These are phyloP conservation scores for Tremellales sp. DNA, from an alignment of 1,284 basidiomycete species.

Conservation along the genomic window DNA sequence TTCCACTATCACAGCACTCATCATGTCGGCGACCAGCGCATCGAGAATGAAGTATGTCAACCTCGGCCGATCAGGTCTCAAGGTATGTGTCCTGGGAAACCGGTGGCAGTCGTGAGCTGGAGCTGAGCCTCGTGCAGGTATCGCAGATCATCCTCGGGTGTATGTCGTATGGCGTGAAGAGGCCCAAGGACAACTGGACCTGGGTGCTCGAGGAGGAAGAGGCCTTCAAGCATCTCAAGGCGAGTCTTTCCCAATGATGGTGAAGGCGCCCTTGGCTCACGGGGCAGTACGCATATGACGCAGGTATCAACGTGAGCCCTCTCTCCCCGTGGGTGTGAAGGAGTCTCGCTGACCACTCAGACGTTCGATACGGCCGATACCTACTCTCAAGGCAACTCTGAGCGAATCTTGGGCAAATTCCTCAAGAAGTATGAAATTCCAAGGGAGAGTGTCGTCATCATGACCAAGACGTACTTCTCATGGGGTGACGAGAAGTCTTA, in stretches of 20 bases:
- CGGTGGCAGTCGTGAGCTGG: neutral
- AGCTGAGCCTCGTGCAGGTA: conserved; percentile 10
- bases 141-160: conserved; percentile 38
- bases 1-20: too few relatives aligned
- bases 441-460: conserved; percentile 69
- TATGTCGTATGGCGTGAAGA: conserved; percentile 37
- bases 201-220: conserved; percentile 33
- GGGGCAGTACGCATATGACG: conserved; percentile 33
- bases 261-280: neutral
- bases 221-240: conserved; percentile 32
- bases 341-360: conserved; percentile 27
- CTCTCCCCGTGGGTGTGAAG: neutral
- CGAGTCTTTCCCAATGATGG: neutral
- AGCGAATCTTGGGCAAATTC: conserved; percentile 70
- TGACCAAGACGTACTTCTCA: conserved; percentile 60
- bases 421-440: conserved; percentile 68
- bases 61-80: conserved; percentile 33
- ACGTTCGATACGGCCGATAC: conserved; percentile 66
- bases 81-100: conserved; percentile 33
- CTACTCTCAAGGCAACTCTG: conserved; percentile 55
- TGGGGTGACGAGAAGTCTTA: conserved; percentile 19
- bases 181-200: conserved; percentile 20
- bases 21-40: neutral
- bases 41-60: conserved; percentile 49
- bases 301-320: conserved; percentile 32